Percentiles rank a stretch among this genome's conserved stretches.
Conservation (phyloP, 2,329 filamentous ascomycete genomes). For the Chaetomiaceae sp. region DNA sequence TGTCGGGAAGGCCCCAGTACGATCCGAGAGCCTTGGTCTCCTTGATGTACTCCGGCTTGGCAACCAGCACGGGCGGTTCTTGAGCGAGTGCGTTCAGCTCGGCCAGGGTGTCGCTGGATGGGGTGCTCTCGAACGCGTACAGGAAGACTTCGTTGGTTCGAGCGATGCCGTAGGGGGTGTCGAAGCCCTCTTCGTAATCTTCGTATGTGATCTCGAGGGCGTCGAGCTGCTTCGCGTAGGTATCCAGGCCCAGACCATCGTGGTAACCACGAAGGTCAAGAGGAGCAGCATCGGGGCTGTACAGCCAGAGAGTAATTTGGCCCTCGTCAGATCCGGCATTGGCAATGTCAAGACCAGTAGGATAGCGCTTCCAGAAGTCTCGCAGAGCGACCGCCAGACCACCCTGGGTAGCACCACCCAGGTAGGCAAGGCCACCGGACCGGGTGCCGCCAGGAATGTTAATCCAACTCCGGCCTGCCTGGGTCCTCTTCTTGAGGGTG, state of each 20-base stretch:
- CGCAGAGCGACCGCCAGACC: constrained; percentile 55
- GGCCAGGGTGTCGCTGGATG: constrained; percentile 43
- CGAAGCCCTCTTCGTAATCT: constrained; percentile 53
- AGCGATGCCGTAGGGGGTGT: constrained; percentile 54
- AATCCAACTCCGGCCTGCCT: constrained; percentile 53
- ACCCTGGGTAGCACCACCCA: constrained; percentile 53
- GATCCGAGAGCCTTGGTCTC: constrained; percentile 50
- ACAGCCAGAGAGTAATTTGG: constrained; percentile 56
- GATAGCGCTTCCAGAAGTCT: constrained; percentile 62
- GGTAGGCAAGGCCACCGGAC: constrained; percentile 53
- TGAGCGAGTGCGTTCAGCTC: constrained; percentile 43
- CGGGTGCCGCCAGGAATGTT: constrained; percentile 54
- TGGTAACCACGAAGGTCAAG: constrained; percentile 56
- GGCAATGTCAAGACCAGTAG: constrained; percentile 52
- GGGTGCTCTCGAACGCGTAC: constrained; percentile 49
- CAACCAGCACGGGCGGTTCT: constrained; percentile 48
- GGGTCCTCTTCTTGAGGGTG: constrained; percentile 56
- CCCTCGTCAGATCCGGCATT: constrained; percentile 47
- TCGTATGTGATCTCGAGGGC: constrained; percentile 61
- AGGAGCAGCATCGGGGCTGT: constrained; percentile 52
- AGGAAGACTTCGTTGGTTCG: constrained; percentile 55
- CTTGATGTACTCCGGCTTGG: constrained; percentile 46
- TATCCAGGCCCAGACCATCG: constrained; percentile 52
- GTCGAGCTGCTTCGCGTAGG: constrained; percentile 54
- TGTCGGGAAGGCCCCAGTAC: constrained; percentile 48